Conservation (phyloP, 805 yeast genomes). For the Kluyveromyces dobzhanskii region DNA sequence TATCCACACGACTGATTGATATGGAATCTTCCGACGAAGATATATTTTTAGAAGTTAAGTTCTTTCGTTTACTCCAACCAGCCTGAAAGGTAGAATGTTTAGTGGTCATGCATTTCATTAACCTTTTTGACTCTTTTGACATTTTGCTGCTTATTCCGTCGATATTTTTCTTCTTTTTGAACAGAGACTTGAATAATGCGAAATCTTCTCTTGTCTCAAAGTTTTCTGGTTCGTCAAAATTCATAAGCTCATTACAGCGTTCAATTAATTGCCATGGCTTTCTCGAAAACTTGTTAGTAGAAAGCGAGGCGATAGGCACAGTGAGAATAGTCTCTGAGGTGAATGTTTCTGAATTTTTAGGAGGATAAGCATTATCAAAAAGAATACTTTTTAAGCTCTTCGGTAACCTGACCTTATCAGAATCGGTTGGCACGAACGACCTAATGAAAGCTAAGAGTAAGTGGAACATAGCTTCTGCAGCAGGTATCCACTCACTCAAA, state of each 20-base stretch:
- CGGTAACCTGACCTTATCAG: conserved; percentile 46
- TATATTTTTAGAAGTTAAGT: conserved; percentile 24
- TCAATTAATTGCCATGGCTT: conserved; percentile 53
- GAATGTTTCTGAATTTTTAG: conserved; percentile 36
- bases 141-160: conserved; percentile 52
- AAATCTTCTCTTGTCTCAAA: conserved; percentile 74
- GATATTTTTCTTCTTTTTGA: conserved; percentile 45
- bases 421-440: conserved; percentile 65
- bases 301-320: conserved; percentile 56
- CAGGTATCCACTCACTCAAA: conserved; percentile 65
- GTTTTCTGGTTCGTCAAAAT: conserved; percentile 60
- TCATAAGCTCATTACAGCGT: conserved; percentile 48
- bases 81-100: conserved; percentile 33
- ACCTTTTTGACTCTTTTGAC: conserved; percentile 65
- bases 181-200: conserved; percentile 62
- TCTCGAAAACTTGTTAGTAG: conserved; percentile 37
- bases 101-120: conserved; percentile 34
- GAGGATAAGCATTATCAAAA: conserved; percentile 69
- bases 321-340: conserved; percentile 36
- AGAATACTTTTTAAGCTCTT: conserved; percentile 56
- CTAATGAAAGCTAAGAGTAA: conserved; percentile 66
- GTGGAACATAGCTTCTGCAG: conserved; percentile 82
- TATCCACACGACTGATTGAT: conserved; percentile 49
- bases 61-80: conserved; percentile 33
- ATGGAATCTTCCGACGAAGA: conserved; percentile 19